Evolutionary conservation across 768 basidiomycete genomes (phyloP), one percentile per base, ranked within the genome.

Genomic region (Cystobasidium tubakii): DNA sequence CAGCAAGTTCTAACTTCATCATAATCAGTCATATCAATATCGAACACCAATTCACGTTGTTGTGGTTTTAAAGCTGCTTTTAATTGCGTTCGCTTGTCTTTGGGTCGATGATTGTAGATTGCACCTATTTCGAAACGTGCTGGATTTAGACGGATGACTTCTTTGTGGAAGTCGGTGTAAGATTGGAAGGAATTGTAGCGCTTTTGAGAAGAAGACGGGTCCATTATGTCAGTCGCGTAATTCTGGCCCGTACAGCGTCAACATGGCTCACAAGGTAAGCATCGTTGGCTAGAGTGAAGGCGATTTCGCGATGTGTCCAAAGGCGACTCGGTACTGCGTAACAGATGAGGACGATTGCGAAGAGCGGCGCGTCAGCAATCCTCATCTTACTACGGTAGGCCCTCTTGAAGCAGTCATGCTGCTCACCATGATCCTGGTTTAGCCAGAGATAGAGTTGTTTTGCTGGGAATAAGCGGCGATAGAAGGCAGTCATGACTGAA

Each of bases 1-100:
- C 96, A 98, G 82, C 96, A 99, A 0, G 93, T 97, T 62, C 96
- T 88, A 78, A 98, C 86, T 55, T 88, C 84, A 80, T 99, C 95
- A 82, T 98, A 99, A 82, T 99, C 96, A 19, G 96, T 95, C 96
- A 99, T 97, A 82, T 99, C 96, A 80, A 99, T 97, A 87, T 99
- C 96, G 80, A 99, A 96, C 0, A 98, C 95, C 53, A 99, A 88
- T 81, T 98, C 96, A 73, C 96, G 89, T 76, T 87, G 86, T 39
- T 86, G 80, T 0, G 96, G 92, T 54, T 85, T 84, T 77, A 97
- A 88, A 0, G 84, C 85, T 1, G 83, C 82, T n/a, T 88, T 83
- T 13, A 87, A 87, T 19, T 91, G 84, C 0, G 90, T 88, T 79
- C 94, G 94, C 80, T 87, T 89, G 83, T 97, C 95, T 78, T 87